Base-by-base conservation (phyloP, 345 rosid genomes). In the Pistacia atlantica region DNA sequence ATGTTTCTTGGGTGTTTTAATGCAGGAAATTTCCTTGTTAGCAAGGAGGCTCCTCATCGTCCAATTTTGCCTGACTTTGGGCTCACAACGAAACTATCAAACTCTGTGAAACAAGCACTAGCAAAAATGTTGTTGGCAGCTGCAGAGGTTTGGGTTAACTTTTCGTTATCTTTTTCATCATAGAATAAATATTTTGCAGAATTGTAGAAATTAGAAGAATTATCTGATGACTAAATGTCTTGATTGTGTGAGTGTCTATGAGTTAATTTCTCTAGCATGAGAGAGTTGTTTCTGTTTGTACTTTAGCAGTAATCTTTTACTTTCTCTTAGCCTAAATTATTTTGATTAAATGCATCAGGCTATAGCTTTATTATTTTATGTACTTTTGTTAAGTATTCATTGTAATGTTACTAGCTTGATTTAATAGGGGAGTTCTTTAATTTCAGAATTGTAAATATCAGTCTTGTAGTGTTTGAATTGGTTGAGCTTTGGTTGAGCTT, bases 171-270 rank as follows among this genome's bases (percentile, higher is more conserved):
- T 22, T 22, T 22, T 22, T 22, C 25, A 22, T 22, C 25, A 22
- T 22, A 22, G 12, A 25, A 60, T 31, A 8, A 11, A 67, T 71
- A 63, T 71, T 28, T 31, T 67, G 8, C 13, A 9, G 65, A n/a
- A 46, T 65, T 72, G 56, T 9, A 77, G 57, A 70, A 60, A 71
- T 71, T 38, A 49, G 17, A 65, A 56, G 14, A 69, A 49, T 38
- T 17, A 31, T 72, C 20, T 71, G 28, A 65, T 37, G 7, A 62
- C 6, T 52, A 52, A n/a, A 28, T 55, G 20, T 11, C 38, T 71
- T n/a, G 74, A 42, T 71, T 11, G 33, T 37, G 3, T 37, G 18
- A 33, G 46, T 70, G 17, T 71, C 33, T 71, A 8, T 0, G 18
- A 70, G 17, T 57, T 57, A 56, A 33, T 8, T 38, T n/a, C 52